These are phyloP conservation scores for Colletotrichum echinochloae DNA, from an alignment of 2,329 filamentous ascomycete genomes.

Conservation along the genomic window DNA sequence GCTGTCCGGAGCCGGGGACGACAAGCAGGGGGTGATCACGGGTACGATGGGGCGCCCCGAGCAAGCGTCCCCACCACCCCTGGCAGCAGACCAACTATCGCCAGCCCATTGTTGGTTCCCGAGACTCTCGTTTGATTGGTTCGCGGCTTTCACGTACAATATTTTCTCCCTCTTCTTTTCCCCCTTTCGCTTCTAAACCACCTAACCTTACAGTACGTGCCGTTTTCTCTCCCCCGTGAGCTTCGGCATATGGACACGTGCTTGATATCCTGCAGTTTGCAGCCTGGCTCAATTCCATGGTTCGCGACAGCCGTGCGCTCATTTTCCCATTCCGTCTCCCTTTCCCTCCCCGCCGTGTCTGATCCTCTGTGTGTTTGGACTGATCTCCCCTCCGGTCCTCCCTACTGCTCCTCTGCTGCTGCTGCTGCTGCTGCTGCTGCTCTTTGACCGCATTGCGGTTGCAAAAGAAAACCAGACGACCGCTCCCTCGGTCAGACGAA, in stretches of 20 bases:
- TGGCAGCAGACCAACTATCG: constrained; percentile 5
- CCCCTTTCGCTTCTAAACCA: neutral
- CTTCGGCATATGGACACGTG: neutral
- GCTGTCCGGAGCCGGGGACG: neutral
- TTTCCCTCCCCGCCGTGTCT: neutral
- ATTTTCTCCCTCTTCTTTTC: neutral
- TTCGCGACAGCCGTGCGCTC: neutral
- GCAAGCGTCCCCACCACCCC: neutral
- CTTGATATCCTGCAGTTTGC: neutral
- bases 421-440: neutral
- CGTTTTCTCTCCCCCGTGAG: too few species aligned
- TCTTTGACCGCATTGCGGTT: constrained; percentile 28
- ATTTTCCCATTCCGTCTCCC: neutral
- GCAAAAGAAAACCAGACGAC: constrained; percentile 29
- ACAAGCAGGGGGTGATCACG: constrained; percentile 6
- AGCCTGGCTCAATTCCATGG: constrained; percentile 11
- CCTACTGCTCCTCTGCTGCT: neutral
- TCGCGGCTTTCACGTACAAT: too few species aligned
- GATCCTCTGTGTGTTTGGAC: neutral
- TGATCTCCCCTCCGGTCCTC: neutral
- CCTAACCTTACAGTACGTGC: too few species aligned
- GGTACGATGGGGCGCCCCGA: constrained; percentile 26
- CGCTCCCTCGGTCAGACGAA: constrained; percentile 38
- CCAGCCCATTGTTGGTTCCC: constrained; percentile 5
- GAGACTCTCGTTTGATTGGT: constrained; percentile 12